Evolutionary conservation across 768 basidiomycete genomes (phyloP).

Genomic region (Fistulinella prunicolor): DNA sequence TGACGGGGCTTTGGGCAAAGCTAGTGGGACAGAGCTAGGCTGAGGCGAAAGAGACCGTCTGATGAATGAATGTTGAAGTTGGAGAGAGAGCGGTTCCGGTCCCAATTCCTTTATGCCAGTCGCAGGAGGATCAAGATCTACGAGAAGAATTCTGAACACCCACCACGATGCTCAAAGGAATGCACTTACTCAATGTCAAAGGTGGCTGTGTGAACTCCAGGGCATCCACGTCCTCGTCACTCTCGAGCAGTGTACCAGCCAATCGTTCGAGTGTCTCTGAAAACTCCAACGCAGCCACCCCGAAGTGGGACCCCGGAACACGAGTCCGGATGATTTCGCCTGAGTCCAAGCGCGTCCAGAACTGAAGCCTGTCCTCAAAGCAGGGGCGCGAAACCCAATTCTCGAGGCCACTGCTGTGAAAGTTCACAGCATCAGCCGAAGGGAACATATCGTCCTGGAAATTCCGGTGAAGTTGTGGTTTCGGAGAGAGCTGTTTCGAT

Average conservation of each 20-base stretch:
- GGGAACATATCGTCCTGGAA: constrained; percentile 28
- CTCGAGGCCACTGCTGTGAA: constrained; percentile 53
- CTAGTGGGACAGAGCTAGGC: background rate
- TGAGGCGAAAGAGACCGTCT: constrained; percentile 2
- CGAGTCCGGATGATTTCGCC: constrained; percentile 35
- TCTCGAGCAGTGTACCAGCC: constrained; percentile 43
- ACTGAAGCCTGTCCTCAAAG: constrained; percentile 66
- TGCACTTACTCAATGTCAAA: constrained; percentile 18
- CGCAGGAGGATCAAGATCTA: constrained; percentile 24
- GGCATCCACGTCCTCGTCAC: constrained; percentile 9
- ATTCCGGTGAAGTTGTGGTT: constrained; percentile 34
- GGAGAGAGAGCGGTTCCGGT: constrained; percentile 3
- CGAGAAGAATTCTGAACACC: constrained; percentile 13
- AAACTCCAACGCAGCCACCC: constrained; percentile 71
- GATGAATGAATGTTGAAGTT: background rate
- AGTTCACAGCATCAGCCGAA: constrained; percentile 11
- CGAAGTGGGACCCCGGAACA: constrained; percentile 49
- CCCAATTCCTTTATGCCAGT: constrained; percentile 5
- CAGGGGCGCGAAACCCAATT: constrained; percentile 72
- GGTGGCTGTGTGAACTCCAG: constrained; percentile 17
- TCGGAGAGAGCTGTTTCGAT: constrained; percentile 29
- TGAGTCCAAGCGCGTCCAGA: constrained; percentile 48
- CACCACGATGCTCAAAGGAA: background rate
- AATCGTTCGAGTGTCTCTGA: constrained; percentile 65
- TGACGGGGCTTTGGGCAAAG: background rate